Evolutionary conservation across 2,329 filamentous ascomycete genomes (phyloP).

Genomic region (Epichloe typhina): DNA sequence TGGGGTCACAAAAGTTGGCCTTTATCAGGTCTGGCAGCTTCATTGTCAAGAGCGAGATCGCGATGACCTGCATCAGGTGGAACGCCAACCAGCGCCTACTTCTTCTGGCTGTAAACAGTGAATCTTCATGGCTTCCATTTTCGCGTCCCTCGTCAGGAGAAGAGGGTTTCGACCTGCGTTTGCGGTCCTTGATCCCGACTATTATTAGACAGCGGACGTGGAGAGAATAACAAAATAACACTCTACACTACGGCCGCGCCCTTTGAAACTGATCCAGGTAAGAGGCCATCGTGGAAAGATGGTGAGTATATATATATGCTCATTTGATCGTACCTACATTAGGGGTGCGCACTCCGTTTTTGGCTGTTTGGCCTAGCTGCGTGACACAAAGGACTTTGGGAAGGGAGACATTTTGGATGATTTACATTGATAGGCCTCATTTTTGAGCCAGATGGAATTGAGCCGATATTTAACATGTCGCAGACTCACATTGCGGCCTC

Average conservation of each 20-base stretch:
- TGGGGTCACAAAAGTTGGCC: not conserved
- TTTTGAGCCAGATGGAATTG: too few relatives aligned
- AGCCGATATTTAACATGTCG: too few relatives aligned
- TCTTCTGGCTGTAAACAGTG: not conserved
- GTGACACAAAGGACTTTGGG: too few relatives aligned
- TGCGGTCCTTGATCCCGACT: not conserved
- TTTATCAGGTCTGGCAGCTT: not conserved
- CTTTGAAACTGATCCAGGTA: not conserved
- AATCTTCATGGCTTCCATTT: not conserved
- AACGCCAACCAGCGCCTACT: not conserved
- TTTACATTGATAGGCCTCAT: too few relatives aligned
- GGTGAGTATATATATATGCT: too few relatives aligned
- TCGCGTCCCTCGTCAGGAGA: not conserved
- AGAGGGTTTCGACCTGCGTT: not conserved
- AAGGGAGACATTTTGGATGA: too few relatives aligned
- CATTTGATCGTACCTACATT: too few relatives aligned
- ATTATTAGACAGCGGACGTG: slow-evolving; percentile 2
- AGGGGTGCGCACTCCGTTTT: too few relatives aligned
- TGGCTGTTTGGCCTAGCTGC: too few relatives aligned
- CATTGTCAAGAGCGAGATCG: too few relatives aligned
- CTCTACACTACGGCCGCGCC: not conserved
- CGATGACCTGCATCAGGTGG: not conserved
- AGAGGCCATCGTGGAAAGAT: not conserved
- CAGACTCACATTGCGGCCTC: too few relatives aligned
- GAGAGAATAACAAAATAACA: not conserved